These are phyloP conservation scores for Tricholoma sp. DNA, from an alignment of 768 basidiomycete species.

Conservation along the genomic window DNA sequence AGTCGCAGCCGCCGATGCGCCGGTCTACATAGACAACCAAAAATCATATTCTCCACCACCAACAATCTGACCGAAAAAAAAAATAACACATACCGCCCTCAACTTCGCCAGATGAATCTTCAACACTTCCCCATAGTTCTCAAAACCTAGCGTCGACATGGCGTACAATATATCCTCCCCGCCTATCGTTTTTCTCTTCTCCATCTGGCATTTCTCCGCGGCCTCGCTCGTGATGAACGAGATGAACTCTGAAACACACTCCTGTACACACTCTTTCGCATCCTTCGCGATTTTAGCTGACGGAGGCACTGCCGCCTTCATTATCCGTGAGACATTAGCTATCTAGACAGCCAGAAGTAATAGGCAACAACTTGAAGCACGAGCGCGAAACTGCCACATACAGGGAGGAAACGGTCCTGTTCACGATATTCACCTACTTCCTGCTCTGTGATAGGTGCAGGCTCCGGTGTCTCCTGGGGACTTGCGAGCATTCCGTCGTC, in stretches of 20 bases:
- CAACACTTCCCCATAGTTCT: slow-evolving; percentile 88
- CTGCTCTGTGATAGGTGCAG: slow-evolving; percentile 80
- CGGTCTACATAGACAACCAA: slow-evolving; percentile 14
- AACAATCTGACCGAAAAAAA: too few species aligned
- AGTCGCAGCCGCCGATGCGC: slow-evolving; percentile 14
- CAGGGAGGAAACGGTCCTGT: slow-evolving; percentile 93
- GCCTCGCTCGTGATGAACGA: slow-evolving; percentile 97
- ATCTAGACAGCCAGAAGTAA: slow-evolving; percentile 49
- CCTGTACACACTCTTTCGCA: slow-evolving; percentile 97
- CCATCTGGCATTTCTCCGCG: slow-evolving; percentile 87
- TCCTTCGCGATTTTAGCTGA: slow-evolving; percentile 97
- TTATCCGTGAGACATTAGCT: slow-evolving; percentile 96
- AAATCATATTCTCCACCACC: not conserved
- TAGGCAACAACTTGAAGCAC: not conserved
- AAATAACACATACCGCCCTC: slow-evolving; percentile 59
- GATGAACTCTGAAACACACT: slow-evolving; percentile 98
- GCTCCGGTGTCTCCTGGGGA: slow-evolving; percentile 43
- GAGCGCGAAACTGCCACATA: slow-evolving; percentile 31
- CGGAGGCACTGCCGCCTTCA: slow-evolving; percentile 87
- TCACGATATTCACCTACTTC: slow-evolving; percentile 94
- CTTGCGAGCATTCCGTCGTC: slow-evolving; percentile 29
- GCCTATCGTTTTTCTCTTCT: slow-evolving; percentile 97
- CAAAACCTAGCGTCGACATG: slow-evolving; percentile 90
- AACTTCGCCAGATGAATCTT: slow-evolving; percentile 92
- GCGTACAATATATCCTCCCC: slow-evolving; percentile 96